Percentiles rank a stretch among this genome's conserved stretches.
Evolutionary conservation across 2,329 filamentous ascomycete species (phyloP).

Genomic region (Colletotrichum incanum): DNA sequence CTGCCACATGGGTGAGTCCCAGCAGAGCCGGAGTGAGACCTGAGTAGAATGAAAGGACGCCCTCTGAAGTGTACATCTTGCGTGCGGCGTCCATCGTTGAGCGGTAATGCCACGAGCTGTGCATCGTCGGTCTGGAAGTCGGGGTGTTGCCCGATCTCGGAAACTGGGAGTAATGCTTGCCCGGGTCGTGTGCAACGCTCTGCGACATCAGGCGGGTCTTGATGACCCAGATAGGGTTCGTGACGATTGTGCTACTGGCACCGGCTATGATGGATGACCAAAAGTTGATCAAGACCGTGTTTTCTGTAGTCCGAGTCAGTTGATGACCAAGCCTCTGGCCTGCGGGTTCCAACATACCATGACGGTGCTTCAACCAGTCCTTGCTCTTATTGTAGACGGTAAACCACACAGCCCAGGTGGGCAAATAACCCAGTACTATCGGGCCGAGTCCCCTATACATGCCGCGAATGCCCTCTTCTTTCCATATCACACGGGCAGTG

Average conservation of each 20-base stretch:
- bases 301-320: constrained; percentile 66
- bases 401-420: constrained; percentile 98
- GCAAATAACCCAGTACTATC: constrained; percentile 94
- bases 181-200: constrained; percentile 68
- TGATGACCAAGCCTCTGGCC: constrained; percentile 43
- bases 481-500: constrained; percentile 88
- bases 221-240: constrained; percentile 99
- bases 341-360: constrained; percentile 63
- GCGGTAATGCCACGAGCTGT: constrained; percentile 90
- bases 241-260: constrained; percentile 92
- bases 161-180: constrained; percentile 61
- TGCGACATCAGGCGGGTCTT: constrained; percentile 99
- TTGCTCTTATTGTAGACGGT: constrained; percentile 96
- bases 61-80: constrained; percentile 96
- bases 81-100: constrained; percentile 91
- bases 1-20: constrained; percentile 93
- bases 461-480: constrained; percentile 88
- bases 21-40: constrained; percentile 93
- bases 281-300: constrained; percentile 84
- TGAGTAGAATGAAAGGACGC: constrained; percentile 92
- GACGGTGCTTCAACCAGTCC: constrained; percentile 76
- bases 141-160: constrained; percentile 69
- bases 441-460: constrained; percentile 95
- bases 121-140: constrained; percentile 68
- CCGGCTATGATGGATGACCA: constrained; percentile 94